Evolutionary conservation across 2,329 filamentous ascomycete species (phyloP).

Genomic region (Sordariomycetes sp.): DNA sequence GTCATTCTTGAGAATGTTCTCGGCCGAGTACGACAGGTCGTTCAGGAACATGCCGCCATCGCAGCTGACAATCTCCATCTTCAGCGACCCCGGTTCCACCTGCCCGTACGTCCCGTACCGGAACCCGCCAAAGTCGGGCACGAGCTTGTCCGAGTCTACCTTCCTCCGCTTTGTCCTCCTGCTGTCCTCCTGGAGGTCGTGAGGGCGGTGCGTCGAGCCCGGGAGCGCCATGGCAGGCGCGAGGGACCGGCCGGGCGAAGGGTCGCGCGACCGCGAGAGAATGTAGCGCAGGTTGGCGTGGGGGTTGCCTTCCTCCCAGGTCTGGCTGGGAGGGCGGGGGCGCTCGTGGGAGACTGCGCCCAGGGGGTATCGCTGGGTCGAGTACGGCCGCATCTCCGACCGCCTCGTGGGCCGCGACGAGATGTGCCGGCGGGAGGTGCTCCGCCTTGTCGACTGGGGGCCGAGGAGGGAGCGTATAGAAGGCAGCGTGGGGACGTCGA

Average conservation of each 20-base stretch:
- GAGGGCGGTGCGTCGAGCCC: conserved; percentile 18
- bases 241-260: not conserved
- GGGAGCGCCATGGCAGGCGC: conserved; percentile 7
- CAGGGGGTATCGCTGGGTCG: not conserved
- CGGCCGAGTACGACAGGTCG: conserved; percentile 50
- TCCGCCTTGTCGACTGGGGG: not conserved
- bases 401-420: not conserved
- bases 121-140: conserved; percentile 41
- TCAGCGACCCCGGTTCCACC: conserved; percentile 67
- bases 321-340: conserved; percentile 7
- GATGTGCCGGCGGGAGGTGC: not conserved
- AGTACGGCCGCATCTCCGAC: not conserved
- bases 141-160: conserved; percentile 47
- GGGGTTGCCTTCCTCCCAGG: conserved; percentile 27
- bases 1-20: conserved; percentile 77
- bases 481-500: not conserved
- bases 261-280: conserved; percentile 16
- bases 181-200: conserved; percentile 29
- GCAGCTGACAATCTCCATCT: conserved; percentile 81
- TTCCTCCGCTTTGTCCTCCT: conserved; percentile 56
- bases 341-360: not conserved
- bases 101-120: conserved; percentile 81
- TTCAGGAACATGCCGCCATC: conserved; percentile 65
- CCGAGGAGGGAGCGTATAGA: not conserved
- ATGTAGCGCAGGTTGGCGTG: conserved; percentile 22